These are phyloP conservation scores for Colletotrichum australisinense DNA, from an alignment of 2,329 filamentous ascomycete genomes.

Conservation along the genomic window DNA sequence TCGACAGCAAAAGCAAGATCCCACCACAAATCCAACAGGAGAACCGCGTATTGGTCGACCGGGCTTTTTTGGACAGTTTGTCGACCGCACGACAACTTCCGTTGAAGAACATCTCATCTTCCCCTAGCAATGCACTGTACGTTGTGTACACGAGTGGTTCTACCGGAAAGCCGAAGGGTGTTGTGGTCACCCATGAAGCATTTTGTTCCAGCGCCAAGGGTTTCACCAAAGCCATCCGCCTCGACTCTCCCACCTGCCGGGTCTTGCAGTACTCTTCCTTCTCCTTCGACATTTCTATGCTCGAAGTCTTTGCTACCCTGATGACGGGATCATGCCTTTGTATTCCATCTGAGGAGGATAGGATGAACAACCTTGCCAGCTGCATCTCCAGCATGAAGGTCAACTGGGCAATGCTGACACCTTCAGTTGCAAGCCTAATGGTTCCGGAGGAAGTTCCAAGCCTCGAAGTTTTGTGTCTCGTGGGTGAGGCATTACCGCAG, in stretches of 20 bases:
- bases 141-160: constrained; percentile 26
- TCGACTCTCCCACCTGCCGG: not conserved
- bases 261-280: constrained; percentile 53
- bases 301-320: constrained; percentile 50
- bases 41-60: not conserved
- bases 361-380: constrained; percentile 43
- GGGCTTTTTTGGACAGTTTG: not conserved
- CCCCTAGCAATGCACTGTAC: constrained; percentile 1
- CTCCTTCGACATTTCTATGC: constrained; percentile 55
- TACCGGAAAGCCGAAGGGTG: constrained; percentile 29
- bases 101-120: rapidly evolving
- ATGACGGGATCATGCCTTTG: constrained; percentile 50
- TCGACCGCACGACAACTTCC: not conserved
- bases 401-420: constrained; percentile 34
- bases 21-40: not conserved
- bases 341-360: constrained; percentile 49
- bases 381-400: constrained; percentile 9
- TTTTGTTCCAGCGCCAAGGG: constrained; percentile 15
- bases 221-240: constrained; percentile 11
- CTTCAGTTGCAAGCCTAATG: constrained; percentile 24
- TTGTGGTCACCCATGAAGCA: constrained; percentile 10
- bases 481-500: constrained; percentile 31
- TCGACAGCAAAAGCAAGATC: not conserved
- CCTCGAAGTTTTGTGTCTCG: constrained; percentile 22
- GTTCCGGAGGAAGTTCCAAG: constrained; percentile 19